phyloP scores from a whole-genome alignment of 371 early-diverging fungal genomes.

The Cokeromyces recurvatus region DNA sequence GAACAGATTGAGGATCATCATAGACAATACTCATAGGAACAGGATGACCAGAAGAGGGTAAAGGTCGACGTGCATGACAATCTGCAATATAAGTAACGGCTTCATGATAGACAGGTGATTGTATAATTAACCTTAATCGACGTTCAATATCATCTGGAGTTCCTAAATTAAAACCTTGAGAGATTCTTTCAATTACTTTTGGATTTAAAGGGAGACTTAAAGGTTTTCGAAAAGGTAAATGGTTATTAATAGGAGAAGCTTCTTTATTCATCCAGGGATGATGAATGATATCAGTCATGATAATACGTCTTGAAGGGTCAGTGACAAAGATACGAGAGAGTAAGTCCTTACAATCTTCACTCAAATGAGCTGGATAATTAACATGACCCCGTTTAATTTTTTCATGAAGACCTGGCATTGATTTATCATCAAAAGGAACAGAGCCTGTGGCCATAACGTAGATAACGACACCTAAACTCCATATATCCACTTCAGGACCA shows the following conservation, averaged over 20 bases:
- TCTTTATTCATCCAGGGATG: conserved; percentile 87
- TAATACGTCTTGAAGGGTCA: conserved; percentile 69
- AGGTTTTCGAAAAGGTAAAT: conserved; percentile 65
- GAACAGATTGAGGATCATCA: conserved; percentile 41
- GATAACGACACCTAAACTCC: conserved; percentile 95
- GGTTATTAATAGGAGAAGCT: conserved; percentile 53
- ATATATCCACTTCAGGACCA: conserved; percentile 96
- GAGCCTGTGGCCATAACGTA: conserved; percentile 93
- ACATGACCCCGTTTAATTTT: conserved; percentile 87
- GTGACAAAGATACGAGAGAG: conserved; percentile 76
- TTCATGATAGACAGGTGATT: conserved; percentile 28
- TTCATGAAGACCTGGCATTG: conserved; percentile 86
- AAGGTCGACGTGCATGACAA: conserved; percentile 4
- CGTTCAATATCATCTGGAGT: conserved; percentile 62
- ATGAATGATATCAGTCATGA: conserved; percentile 67
- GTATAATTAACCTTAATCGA: conserved; percentile 54
- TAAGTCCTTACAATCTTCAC: conserved; percentile 72
- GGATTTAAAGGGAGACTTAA: conserved; percentile 64
- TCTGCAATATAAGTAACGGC: conserved; percentile 21
- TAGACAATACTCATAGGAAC: conserved; percentile 12
- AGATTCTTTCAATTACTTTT: conserved; percentile 73
- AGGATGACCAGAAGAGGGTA: conserved; percentile 3
- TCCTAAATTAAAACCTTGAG: conserved; percentile 80
- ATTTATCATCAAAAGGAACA: conserved; percentile 96
- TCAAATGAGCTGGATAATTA: conserved; percentile 79